Conservation (phyloP, 1,284 basidiomycete genomes). For the Fomitopsis pinicola region DNA sequence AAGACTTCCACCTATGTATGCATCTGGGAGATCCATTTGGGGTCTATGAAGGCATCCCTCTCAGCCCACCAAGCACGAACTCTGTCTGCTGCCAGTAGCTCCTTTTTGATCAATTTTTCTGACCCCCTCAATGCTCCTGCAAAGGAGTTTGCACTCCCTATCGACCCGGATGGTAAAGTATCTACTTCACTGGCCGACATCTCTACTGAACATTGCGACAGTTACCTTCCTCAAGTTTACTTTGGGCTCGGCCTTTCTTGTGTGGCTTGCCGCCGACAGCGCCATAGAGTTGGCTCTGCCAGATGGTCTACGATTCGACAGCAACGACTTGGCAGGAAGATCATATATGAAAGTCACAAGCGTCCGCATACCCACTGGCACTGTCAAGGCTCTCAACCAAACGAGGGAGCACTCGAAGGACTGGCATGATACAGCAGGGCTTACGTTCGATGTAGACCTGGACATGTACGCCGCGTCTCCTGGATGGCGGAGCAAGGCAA, state of each 20-base stretch:
- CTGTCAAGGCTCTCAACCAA: slow-evolving; percentile 42
- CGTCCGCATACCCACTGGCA: slow-evolving; percentile 47
- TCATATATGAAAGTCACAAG: slow-evolving; percentile 58
- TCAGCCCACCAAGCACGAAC: slow-evolving; percentile 53
- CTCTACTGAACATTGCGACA: slow-evolving; percentile 19
- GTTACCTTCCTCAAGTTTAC: slow-evolving; percentile 73
- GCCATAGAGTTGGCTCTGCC: slow-evolving; percentile 57
- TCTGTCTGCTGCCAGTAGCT: slow-evolving; percentile 48
- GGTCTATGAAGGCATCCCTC: slow-evolving; percentile 54
- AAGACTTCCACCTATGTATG: slow-evolving; percentile 84
- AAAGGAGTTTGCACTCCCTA: slow-evolving; percentile 53
- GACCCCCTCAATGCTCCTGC: slow-evolving; percentile 83
- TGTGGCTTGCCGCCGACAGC: slow-evolving; percentile 48
- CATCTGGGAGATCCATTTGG: slow-evolving; percentile 81
- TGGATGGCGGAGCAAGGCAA: slow-evolving; percentile 51
- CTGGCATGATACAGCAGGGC: slow-evolving; percentile 69
- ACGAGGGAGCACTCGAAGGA: slow-evolving; percentile 34
- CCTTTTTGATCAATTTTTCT: slow-evolving; percentile 66
- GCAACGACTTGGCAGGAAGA: slow-evolving; percentile 70
- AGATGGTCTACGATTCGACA: slow-evolving; percentile 59
- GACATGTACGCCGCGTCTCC: slow-evolving; percentile 68
- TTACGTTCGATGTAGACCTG: slow-evolving; percentile 52
- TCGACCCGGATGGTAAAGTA: slow-evolving; percentile 76
- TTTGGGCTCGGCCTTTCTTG: slow-evolving; percentile 48
- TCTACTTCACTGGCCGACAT: background rate